Base-by-base conservation (phyloP, 202 grass and related monocot species). In the Dendrocalamus latiflorus region DNA sequence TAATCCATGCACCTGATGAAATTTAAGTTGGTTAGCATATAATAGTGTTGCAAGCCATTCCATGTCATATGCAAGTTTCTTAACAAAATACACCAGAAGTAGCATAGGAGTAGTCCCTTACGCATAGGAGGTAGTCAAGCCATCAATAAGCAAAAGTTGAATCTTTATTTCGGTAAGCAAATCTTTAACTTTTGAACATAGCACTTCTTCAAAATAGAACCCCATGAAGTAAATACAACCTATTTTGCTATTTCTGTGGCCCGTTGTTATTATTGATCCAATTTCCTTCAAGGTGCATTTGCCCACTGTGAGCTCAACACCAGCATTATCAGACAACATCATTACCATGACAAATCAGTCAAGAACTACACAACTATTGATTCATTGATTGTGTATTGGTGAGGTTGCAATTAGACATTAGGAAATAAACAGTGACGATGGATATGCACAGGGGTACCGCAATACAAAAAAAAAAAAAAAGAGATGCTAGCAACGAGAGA, bases 1-100 rank as follows among this genome's bases (percentile, higher is more conserved):
- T 79, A 95, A 90, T 48, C 92, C 92, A 85, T 98, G 95, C 68
- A 93, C 94, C 94, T 97, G 71, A 79, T 79, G 44, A 74, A 73
- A 30, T 64, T 83, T 68, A 71, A 73, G 68, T 25, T 61, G 30
- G 26, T 83, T 63, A 87, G 69, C 24, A 74, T 5, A 70, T 7
- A 79, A 64, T 43, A 71, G 11, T 1, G 3, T 74, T 18, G 5
- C 12, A 69, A 53, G 33, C 20, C 28, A 45, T 59, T 77, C 21
- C n/a, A 50, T 12, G 24, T 6, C 21, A 6, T 20, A 36, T 55
- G 42, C 21, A 84, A 8, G 53, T 68, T 75, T 66, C 9, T 54
- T 70, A 45, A 76, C 16, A 20, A 37, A 36, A 30, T 57, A 78
- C 37, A 65, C 25, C 66, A 63, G 10, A 25, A 77, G 10, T 33